Base-by-base conservation (phyloP, 2,329 filamentous ascomycete species). In the Colletotrichum echinochloae region DNA sequence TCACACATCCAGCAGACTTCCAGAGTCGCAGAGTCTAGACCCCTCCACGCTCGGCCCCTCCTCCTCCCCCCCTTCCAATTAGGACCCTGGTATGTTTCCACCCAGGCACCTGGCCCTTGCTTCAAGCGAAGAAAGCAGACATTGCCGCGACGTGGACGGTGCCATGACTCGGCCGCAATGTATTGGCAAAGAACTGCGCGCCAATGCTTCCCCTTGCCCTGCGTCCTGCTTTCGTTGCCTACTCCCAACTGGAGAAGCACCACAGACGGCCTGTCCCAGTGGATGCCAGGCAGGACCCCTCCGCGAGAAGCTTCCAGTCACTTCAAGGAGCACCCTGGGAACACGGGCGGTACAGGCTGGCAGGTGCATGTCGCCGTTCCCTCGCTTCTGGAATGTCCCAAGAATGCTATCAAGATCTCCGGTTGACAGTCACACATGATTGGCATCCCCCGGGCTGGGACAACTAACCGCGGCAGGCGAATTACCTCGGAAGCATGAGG, bases 301-400 rank as follows among this genome's bases (percentile, higher is more conserved):
- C 44, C 35, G 18, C 48, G 14, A 46, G 35, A 54, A 44, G 57
- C 37, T 48, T 48, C 35, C 57, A 30, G 26, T 48, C 55, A 52
- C 33, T 30, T n/a, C 60, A 62, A 49, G 41, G 26, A 6, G n/a
- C 20, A 39, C 12, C 14, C 7, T 5, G 14, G 37, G 23, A 54
- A 44, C 18, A 44, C 28, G 48, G 30, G 41, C 56, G 63, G 57
- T 44, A 46, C 35, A 67, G 41, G 18, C 33, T 9, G 52, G 37
- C 52, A 41, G 26, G 55, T 26, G 18, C 18, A 20, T 60, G 39
- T 33, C 26, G 44, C 16, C 55, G 41, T 20, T 33, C 20, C 44
- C 48, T 60, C 16, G 48, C 35, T 63, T 71, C 57, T 63, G 64
- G 65, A 68, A 71, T 67, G 46, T 63, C 64, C 49, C 64, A 63